Evolutionary conservation across 805 yeast species (phyloP), one percentile per base, ranked within the genome.

Genomic region (Candida berthetii): DNA sequence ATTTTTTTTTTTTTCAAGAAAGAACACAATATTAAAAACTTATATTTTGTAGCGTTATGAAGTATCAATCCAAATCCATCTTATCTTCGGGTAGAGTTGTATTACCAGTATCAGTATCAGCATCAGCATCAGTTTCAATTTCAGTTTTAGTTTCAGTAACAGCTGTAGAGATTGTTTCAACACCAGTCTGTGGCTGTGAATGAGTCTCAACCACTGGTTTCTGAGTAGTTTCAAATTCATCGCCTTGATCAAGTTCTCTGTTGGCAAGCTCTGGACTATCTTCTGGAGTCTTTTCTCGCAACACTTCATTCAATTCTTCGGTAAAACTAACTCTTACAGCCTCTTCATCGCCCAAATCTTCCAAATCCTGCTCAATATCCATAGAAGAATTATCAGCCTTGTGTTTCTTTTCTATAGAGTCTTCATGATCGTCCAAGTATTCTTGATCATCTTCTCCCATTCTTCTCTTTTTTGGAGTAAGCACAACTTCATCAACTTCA

Each of bases 341-440:
- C 9, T 22, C 25, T 22, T 22, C 25, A 22, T 22, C 25, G 9
- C 9, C 25, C 7, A 13, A 33, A 24, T 41, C 41, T 13, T 22
- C 28, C 3, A 17, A 11, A 22, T 31, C 38, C 16, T 16, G 15
- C 18, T 29, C 33, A 18, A n/a, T 33, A 25, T 31, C 27, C 36
- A 40, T 17, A 13, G 16, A 24, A 11, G 38, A 19, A 16, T 8
- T 25, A 27, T 38, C 47, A 9, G 39, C 24, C 20, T 48, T 55
- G 20, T 38, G 24, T 42, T 47, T 54, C 42, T 53, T 53, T 32
- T 52, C 58, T 1, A 54, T 53, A 0, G 52, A 49, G 15, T 47
- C 53, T 3, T 16, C 32, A n/a, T 25, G 20, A 14, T 18, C 20
- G 16, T 32, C 14, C 7, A 10, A 2, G 19, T 35, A 3, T 9